Conservation (phyloP, 2,329 filamentous ascomycete genomes). For the Fusarium burgessii region DNA sequence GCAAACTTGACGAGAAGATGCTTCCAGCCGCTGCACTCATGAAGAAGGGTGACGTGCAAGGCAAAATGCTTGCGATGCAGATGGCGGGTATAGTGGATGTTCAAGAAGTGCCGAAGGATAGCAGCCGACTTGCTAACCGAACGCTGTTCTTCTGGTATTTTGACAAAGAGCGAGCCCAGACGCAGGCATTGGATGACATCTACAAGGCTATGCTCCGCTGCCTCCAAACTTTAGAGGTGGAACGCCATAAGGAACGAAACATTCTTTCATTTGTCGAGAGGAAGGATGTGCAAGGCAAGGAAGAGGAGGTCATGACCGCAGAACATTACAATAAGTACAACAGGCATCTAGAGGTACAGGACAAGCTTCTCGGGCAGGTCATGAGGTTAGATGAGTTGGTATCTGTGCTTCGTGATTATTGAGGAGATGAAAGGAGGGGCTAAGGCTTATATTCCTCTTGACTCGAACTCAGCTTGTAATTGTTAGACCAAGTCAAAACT, state of each 20-base stretch:
- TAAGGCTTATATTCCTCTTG: not conserved
- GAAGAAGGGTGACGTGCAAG: conserved; percentile 85
- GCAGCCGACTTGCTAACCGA: conserved; percentile 81
- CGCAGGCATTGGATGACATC: conserved; percentile 79
- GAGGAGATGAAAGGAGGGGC: not conserved
- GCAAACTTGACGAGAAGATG: conserved; percentile 95
- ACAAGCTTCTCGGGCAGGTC: conserved; percentile 82
- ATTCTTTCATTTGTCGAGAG: conserved; percentile 86
- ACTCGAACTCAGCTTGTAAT: not conserved
- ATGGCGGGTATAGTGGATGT: conserved; percentile 88
- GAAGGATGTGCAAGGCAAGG: conserved; percentile 85
- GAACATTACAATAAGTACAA: conserved; percentile 76
- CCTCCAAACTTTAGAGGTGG: conserved; percentile 81
- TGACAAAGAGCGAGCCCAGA: conserved; percentile 78
- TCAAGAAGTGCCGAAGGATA: conserved; percentile 93
- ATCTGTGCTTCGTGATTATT: conserved; percentile 84
- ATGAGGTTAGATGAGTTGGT: conserved; percentile 87
- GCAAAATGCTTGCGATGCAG: conserved; percentile 86
- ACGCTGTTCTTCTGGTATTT: conserved; percentile 95
- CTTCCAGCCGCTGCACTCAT: conserved; percentile 84
- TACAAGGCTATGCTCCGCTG: conserved; percentile 93
- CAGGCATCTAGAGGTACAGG: conserved; percentile 71
- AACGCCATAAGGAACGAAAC: conserved; percentile 76
- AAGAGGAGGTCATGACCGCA: conserved; percentile 81
- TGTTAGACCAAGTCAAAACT: too few relatives aligned